A percentile compares a stretch with the other conserved stretches of the same genome.
These are phyloP conservation scores for Medicago arabica DNA, from an alignment of 306 rosid genomes.

Conservation along the genomic window DNA sequence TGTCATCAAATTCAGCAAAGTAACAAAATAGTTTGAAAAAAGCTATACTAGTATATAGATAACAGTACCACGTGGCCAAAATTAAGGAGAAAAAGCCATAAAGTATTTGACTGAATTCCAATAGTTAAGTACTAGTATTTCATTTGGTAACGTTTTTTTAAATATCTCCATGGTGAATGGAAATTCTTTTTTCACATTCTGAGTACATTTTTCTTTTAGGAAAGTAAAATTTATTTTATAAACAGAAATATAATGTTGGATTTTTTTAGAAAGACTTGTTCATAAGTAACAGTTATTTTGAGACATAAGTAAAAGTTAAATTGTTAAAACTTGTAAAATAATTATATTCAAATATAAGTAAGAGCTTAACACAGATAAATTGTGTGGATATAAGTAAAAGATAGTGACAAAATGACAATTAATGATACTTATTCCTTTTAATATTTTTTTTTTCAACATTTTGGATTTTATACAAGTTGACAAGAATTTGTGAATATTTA, in stretches of 20 bases:
- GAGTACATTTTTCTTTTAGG: not conserved
- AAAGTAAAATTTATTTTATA: not conserved
- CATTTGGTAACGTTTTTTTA: not conserved
- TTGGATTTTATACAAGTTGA: constrained; percentile 6
- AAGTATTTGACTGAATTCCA: not conserved
- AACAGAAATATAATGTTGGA: not conserved
- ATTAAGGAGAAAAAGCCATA: constrained; percentile 3
- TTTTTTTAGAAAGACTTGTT: not conserved
- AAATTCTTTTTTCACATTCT: not conserved
- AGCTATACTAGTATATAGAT: not conserved
- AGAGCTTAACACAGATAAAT: not conserved
- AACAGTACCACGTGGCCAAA: constrained; percentile 12
- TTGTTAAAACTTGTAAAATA: no score
- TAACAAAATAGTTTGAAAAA: constrained; percentile 22
- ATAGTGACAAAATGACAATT: not conserved
- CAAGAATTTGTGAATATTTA: not conserved
- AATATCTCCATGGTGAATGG: not conserved
- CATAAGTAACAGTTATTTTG: no score
- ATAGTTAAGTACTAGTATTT: not conserved
- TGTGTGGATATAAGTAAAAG: not conserved
- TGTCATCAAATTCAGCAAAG: constrained; percentile 27
- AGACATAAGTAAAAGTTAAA: no score
- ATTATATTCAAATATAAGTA: not conserved
- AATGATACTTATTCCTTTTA: not conserved
- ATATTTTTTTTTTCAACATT: not conserved